Base-by-base conservation (phyloP, 2,329 filamentous ascomycete genomes). In the Aspergillus flavus region DNA sequence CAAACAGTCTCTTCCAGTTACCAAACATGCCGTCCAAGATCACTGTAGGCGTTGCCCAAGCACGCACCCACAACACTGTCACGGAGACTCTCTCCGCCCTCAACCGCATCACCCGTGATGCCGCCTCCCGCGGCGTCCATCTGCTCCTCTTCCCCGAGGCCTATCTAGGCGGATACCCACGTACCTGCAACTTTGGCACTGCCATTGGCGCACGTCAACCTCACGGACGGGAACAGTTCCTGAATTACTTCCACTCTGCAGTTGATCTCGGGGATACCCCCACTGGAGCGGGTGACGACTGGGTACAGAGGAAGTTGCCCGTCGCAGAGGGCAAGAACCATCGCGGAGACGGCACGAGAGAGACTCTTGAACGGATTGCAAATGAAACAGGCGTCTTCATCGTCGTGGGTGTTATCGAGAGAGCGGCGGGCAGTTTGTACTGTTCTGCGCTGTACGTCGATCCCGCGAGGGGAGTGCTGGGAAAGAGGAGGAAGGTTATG, bases 401-500 rank as follows among this genome's bases (percentile, higher is more conserved):
- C 43, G 90, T 94, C 0, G 89, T 89, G 0, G 94, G 94, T 0
- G 76, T 92, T 26, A 90, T 97, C 14, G 94, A 97, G 79, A 88
- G 86, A 69, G 85, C 89, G 0, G 94, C 90, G 0, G 94, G 94
- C 0, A 94, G 90, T 64, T 75, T 97, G 58, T 97, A 96, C 75
- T 97, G 94, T 76, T 83, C 87, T 3, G 92, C 86, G 1, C 84
- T 97, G 5, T 97, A 95, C 73, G 89, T 97, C 0, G 93, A 91
- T 75, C 93, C 94, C 0, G 81, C 78, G 48, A 74, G 85, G 54
- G 94, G 94, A 6, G 75, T 91, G 9, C 75, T 97, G 23, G 94
- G 93, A 23, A 97, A 97, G 83, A 86, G 94, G 67, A 84, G 94
- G 72, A 97, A 97, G 79, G 91, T 97, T 26, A 94, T 96, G 88